Base-by-base conservation (phyloP, 495 filamentous ascomycete species). In the Annulohypoxylon moriforme region DNA sequence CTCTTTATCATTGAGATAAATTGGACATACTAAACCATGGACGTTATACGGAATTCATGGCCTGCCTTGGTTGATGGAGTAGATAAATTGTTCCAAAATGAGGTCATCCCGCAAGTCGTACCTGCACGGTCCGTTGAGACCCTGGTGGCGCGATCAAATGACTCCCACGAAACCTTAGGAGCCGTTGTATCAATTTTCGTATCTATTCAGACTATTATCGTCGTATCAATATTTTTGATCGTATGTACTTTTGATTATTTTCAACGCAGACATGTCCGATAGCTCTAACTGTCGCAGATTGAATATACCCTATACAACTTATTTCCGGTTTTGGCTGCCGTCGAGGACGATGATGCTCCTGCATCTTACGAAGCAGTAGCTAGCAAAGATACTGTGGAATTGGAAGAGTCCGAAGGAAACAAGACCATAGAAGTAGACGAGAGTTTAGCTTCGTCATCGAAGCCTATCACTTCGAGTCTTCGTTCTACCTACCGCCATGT, bases 321-420 rank as follows among this genome's bases (percentile, higher is more conserved):
- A 58, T 78, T 77, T 61, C 79, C 78, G 5, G 73, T 71, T 25
- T 76, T 85, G 18, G 75, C 82, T 29, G 77, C 80, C 27, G 67
- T 84, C 49, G 82, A 85, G 64, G 81, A 82, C 60, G 80, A 79
- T 7, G 80, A 78, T 7, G 72, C 72, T 55, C 80, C 82, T 10
- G 74, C 77, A 6, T 75, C 72, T 10, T 83, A 84, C 56, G 75
- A 77, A 36, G 63, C 77, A 20, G 34, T 82, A 7, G 31, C 56
- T 53, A 18, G 53, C 44, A 60, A 65, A 27, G 76, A 71, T 7
- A 50, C 24, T 27, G 50, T 57, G 40, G 56, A 38, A 0, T 4
- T 10, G 11, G 59, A 63, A 27, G 27, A 58, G 1, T 44, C 16
- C 3, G 25, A 31, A 36, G 29, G 13, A 40, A 40, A 36, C 10